Evolutionary conservation across 1,284 basidiomycete genomes (phyloP).

Genomic region (Coniferiporia weirii): DNA sequence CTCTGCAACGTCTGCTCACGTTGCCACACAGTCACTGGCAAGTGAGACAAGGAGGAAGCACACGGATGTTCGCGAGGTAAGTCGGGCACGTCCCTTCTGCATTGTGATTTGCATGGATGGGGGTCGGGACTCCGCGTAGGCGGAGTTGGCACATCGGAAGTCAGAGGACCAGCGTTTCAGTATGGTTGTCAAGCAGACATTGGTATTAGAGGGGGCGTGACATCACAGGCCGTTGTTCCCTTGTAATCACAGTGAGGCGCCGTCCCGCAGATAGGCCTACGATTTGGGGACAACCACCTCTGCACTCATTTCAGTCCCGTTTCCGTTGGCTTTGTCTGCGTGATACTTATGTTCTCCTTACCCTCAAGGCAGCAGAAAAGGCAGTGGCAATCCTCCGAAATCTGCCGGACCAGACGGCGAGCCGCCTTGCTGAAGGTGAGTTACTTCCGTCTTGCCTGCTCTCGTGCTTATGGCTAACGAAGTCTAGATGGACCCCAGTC

Average conservation of each 20-base stretch:
- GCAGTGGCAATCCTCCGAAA: constrained; percentile 74
- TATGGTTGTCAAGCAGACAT: no score
- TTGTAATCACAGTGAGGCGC: no score
- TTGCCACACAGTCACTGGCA: constrained; percentile 53
- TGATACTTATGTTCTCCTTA: background rate
- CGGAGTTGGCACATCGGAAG: no score
- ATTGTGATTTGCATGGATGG: background rate
- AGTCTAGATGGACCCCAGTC: constrained; percentile 68
- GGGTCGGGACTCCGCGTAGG: no score
- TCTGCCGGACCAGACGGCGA: constrained; percentile 65
- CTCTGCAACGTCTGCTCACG: background rate
- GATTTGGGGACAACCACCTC: no score
- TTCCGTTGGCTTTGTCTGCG: no score
- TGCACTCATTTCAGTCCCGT: no score
- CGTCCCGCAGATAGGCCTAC: no score
- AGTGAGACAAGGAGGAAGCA: constrained; percentile 79
- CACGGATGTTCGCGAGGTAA: constrained; percentile 78
- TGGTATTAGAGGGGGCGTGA: no score
- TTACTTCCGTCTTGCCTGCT: constrained; percentile 17
- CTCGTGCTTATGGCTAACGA: background rate
- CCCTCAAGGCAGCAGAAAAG: constrained; percentile 71
- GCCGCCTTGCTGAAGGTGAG: constrained; percentile 59
- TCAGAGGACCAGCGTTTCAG: no score
- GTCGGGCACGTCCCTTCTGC: constrained; percentile 12
- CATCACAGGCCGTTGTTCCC: no score